These are phyloP conservation scores for Aspergillus niger DNA, from an alignment of 2,329 filamentous ascomycete species.

Conservation along the genomic window DNA sequence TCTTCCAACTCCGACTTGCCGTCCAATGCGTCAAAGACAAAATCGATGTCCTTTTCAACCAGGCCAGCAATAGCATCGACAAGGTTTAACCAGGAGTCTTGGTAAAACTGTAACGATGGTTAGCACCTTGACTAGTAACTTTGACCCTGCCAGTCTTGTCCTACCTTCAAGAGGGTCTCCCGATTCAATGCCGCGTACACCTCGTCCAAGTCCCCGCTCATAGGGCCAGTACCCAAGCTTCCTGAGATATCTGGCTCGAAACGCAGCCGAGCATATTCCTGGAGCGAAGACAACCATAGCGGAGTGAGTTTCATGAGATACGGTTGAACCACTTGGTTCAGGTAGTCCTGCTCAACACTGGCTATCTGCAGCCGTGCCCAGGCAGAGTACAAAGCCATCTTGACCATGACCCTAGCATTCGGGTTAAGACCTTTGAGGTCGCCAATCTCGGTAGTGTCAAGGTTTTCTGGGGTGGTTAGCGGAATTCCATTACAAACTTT, in stretches of 20 bases:
- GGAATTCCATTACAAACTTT: neutral
- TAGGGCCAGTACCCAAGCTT: conserved; percentile 75
- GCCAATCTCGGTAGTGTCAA: conserved; percentile 82
- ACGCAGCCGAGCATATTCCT: conserved; percentile 87
- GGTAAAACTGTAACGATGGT: conserved; percentile 68
- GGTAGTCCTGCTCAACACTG: conserved; percentile 85
- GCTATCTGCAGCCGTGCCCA: conserved; percentile 98
- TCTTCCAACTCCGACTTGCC: conserved; percentile 61
- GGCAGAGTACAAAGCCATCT: conserved; percentile 93
- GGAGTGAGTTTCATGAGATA: conserved; percentile 89
- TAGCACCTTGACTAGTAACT: neutral
- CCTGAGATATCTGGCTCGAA: conserved; percentile 98
- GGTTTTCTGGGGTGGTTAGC: conserved; percentile 53
- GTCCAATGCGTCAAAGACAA: conserved; percentile 95
- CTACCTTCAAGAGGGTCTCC: conserved; percentile 78
- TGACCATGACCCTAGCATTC: conserved; percentile 97
- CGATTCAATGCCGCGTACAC: conserved; percentile 94
- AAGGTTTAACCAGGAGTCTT: conserved; percentile 93
- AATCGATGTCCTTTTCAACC: conserved; percentile 96
- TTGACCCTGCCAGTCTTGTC: neutral
- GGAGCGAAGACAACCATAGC: conserved; percentile 87
- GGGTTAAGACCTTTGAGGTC: conserved; percentile 90
- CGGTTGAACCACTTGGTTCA: conserved; percentile 83
- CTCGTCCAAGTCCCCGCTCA: conserved; percentile 84
- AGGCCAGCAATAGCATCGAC: conserved; percentile 96